Evolutionary conservation across 2,329 filamentous ascomycete species (phyloP), one percentile per base, ranked within the genome.

Genomic region (Apiospora malaysiana): DNA sequence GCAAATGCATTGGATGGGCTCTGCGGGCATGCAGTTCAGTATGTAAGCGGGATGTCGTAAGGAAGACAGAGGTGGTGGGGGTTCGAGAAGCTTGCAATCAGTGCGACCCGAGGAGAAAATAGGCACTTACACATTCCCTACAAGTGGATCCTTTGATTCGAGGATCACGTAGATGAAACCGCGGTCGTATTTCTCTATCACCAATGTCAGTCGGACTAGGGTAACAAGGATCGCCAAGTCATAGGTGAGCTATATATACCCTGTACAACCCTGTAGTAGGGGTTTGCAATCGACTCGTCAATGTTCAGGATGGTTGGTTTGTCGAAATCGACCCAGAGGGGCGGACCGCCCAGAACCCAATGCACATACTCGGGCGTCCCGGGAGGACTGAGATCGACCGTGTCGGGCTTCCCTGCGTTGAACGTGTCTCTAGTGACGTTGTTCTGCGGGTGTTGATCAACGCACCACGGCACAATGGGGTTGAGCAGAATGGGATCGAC

Each of bases 1-100:
- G 77, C 16, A 78, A 69, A 69, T 78, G 77, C 63, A 78, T 78
- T 14, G 77, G 77, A 68, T 78, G 77, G 56, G 56, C 18, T 9
- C 84, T 72, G 71, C 75, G 73, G 32, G 75, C 72, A 69, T 66
- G 32, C 4, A 25, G 12, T 4, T 9, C 65, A 21, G 65, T 27
- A n/a, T 45, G 40, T 45, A 40, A 43, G 56, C 40, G n/a, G 18
- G 8, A n/a, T 23, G 21, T 8, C 32, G n/a, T n/a, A 10, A 16
- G 16, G 5, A 32, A 56, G 25, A 37, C 4, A 9, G 21, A n/a
- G 10, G 8, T 12, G 42, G 42, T 37, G 9, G 23, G 47, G 47
- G 12, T 12, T 14, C n/a, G 32, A 42, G 42, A 2, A 45, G 42
- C 12, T 2, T 16, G 2, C 12, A 45, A 14, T n/a, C 7, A 18